Conservation (phyloP, 306 rosid genomes). For the Quercus berberidifolia region DNA sequence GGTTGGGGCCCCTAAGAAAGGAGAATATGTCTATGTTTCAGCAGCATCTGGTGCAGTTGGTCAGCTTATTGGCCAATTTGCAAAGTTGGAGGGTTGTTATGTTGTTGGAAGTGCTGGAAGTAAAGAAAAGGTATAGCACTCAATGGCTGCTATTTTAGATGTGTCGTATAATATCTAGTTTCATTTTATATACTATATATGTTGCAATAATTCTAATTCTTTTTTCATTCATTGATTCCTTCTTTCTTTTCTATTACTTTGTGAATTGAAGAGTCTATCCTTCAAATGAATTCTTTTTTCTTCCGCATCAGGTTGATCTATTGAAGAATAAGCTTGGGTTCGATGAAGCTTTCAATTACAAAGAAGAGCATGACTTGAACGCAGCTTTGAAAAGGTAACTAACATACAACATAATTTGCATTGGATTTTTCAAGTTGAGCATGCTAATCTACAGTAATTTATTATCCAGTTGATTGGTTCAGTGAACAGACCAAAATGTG, state of each 20-base stretch:
- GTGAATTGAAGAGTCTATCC: neutral
- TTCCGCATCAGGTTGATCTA: too few relatives aligned
- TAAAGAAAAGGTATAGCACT: neutral
- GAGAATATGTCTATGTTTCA: constrained; percentile 14
- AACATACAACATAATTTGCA: too few relatives aligned
- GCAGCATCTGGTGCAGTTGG: constrained; percentile 9
- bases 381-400: constrained; percentile 17
- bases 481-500: too few relatives aligned
- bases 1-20: constrained; percentile 12
- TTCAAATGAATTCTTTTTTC: neutral
- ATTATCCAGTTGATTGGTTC: too few relatives aligned
- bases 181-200: neutral
- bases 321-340: too few relatives aligned
- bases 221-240: neutral
- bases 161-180: too few relatives aligned
- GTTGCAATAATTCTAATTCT: neutral
- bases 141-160: neutral
- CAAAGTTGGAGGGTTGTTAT: neutral
- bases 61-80: constrained; percentile 9
- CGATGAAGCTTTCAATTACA: neutral
- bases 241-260: too few relatives aligned
- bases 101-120: constrained; percentile 2
- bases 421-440: too few relatives aligned
- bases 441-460: too few relatives aligned
- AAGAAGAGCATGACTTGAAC: constrained; percentile 20